A percentile compares a stretch with the other conserved stretches of the same genome.
phyloP scores from a whole-genome alignment of 257 asterid genomes.

The Lithospermum erythrorhizon region DNA sequence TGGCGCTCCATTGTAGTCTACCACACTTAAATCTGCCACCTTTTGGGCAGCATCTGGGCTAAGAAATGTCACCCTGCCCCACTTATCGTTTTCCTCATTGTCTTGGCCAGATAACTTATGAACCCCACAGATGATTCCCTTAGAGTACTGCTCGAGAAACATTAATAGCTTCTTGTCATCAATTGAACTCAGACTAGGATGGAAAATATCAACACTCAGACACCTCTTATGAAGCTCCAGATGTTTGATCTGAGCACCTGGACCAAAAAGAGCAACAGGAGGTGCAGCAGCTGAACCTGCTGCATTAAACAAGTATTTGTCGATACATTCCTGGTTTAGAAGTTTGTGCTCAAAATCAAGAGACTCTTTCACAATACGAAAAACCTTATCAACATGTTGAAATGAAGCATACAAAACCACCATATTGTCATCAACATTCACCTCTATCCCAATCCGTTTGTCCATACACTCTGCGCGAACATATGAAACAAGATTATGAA shows the following conservation, averaged over 20 bases:
- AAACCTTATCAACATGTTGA: slow-evolving; percentile 51
- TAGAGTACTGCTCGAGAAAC: slow-evolving; percentile 51
- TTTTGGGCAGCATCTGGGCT: slow-evolving; percentile 69
- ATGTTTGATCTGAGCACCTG: slow-evolving; percentile 85
- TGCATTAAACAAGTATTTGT: slow-evolving; percentile 53
- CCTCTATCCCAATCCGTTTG: slow-evolving; percentile 58
- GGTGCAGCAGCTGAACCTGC: slow-evolving; percentile 37
- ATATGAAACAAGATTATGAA: slow-evolving; percentile 43
- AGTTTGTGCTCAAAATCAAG: slow-evolving; percentile 53
- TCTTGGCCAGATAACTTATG: slow-evolving; percentile 39
- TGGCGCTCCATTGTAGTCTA: slow-evolving; percentile 40
- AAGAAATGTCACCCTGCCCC: slow-evolving; percentile 87
- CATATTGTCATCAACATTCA: slow-evolving; percentile 55
- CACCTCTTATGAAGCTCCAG: slow-evolving; percentile 76
- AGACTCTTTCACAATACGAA: slow-evolving; percentile 28
- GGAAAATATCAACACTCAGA: slow-evolving; percentile 66
- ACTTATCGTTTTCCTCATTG: slow-evolving; percentile 42
- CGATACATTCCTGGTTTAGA: slow-evolving; percentile 63
- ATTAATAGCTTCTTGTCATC: slow-evolving; percentile 56
- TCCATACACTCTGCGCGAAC: slow-evolving; percentile 48
- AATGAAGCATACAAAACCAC: slow-evolving; percentile 55
- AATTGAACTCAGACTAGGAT: slow-evolving; percentile 30
- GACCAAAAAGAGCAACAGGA: slow-evolving; percentile 73
- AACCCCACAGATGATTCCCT: slow-evolving; percentile 44
- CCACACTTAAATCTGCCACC: slow-evolving; percentile 34